These are phyloP conservation scores for Moricandia moricandioides DNA, from an alignment of 345 rosid species.

Conservation along the genomic window DNA sequence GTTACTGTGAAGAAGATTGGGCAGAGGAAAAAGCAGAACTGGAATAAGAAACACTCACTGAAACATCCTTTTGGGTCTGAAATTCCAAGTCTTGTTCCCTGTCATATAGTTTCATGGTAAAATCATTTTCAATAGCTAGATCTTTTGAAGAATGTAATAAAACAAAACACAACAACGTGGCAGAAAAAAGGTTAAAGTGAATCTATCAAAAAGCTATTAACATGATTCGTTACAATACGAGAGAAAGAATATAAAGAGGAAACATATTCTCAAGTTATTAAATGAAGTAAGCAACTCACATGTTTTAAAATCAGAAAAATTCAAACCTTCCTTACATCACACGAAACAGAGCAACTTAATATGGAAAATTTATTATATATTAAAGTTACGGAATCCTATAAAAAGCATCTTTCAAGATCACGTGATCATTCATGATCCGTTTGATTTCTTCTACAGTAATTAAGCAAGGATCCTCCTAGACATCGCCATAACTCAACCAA, in stretches of 20 bases:
- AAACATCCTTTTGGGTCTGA: conserved; percentile 98
- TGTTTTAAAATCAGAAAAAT: too few relatives aligned
- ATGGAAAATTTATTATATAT: background rate
- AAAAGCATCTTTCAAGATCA: conserved; percentile 42
- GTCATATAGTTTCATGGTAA: conserved; percentile 40
- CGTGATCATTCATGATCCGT: conserved; percentile 26
- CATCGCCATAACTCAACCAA: conserved; percentile 33
- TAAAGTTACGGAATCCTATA: conserved; percentile 18
- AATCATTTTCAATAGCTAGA: background rate
- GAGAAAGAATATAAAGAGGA: too few relatives aligned
- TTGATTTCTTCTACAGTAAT: conserved; percentile 7
- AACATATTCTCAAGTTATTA: background rate
- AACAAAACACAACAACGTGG: background rate
- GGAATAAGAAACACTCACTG: conserved; percentile 56
- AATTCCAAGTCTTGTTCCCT: conserved; percentile 99
- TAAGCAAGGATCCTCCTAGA: conserved; percentile 36
- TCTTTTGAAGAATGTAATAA: background rate
- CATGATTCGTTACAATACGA: background rate
- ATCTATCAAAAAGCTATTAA: background rate
- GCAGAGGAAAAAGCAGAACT: background rate
- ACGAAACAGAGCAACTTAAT: conserved; percentile 33
- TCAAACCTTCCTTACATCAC: conserved; percentile 31
- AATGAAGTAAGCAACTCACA: too few relatives aligned
- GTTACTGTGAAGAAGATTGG: conserved; percentile 4
- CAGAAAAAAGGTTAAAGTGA: background rate